Evolutionary conservation across 2,329 filamentous ascomycete genomes (phyloP).

Genomic region (Penicillium sp.): DNA sequence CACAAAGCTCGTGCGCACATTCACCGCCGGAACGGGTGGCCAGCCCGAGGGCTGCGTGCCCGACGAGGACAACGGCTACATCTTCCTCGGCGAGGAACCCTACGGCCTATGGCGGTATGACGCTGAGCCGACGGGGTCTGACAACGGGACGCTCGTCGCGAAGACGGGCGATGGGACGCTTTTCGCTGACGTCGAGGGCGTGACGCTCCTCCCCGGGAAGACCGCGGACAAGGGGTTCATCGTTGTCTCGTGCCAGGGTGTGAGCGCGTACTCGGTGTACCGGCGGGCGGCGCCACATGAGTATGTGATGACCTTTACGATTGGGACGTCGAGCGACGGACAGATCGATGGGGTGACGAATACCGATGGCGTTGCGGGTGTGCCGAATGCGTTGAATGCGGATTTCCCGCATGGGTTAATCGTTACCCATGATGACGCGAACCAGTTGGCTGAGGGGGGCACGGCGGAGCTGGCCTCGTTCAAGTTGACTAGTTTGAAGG

Average conservation of each 20-base stretch:
- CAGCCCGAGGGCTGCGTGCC: conserved; percentile 13
- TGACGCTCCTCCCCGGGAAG: not conserved
- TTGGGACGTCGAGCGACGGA: conserved; percentile 5
- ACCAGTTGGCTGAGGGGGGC: conserved; percentile 6
- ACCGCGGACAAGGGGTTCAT: not conserved
- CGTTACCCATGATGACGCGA: conserved; percentile 16
- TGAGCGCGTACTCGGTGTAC: conserved; percentile 13
- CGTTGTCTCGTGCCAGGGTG: conserved; percentile 10
- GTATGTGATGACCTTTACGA: conserved; percentile 17
- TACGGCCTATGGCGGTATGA: conserved; percentile 14
- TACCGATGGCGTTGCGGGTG: conserved; percentile 10
- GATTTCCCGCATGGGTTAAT: conserved; percentile 14
- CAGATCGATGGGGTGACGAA: conserved; percentile 15
- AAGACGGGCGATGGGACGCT: conserved; percentile 8
- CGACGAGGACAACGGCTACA: conserved; percentile 8
- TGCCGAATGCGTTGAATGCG: conserved; percentile 3
- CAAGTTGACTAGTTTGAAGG: conserved; percentile 13
- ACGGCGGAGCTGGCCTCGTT: conserved; percentile 16
- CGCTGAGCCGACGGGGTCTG: conserved; percentile 11
- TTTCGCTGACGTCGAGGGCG: conserved; percentile 10
- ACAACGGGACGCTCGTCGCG: not conserved
- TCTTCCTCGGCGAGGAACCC: conserved; percentile 15
- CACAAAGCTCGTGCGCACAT: conserved; percentile 10
- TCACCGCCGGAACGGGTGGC: conserved; percentile 6
- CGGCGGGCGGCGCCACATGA: conserved; percentile 10